phyloP scores from a whole-genome alignment of 2,329 filamentous ascomycete species.

The Fusarium paranaense region DNA sequence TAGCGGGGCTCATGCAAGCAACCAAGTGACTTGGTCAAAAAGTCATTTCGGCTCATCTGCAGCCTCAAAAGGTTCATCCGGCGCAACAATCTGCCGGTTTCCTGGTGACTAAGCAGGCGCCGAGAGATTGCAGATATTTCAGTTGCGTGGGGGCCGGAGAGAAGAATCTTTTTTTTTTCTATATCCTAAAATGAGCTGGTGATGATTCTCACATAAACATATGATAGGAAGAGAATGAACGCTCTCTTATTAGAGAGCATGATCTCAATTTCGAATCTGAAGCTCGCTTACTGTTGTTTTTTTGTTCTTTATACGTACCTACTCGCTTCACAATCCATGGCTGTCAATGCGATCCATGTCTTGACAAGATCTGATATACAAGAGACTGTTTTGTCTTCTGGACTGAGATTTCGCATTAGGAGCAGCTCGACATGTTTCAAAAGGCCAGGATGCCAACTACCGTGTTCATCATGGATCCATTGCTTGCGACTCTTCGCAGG shows the following conservation, averaged over 20 bases:
- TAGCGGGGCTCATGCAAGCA: conserved; percentile 30
- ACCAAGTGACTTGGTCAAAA: conserved; percentile 19
- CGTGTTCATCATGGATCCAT: neutral
- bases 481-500: neutral
- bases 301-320: conserved; percentile 2
- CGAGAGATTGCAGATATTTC: conserved; percentile 34
- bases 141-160: conserved; percentile 17
- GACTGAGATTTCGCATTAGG: neutral
- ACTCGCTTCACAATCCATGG: neutral
- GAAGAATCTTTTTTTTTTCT: conserved; percentile 45
- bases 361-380: neutral
- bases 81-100: conserved; percentile 41
- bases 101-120: conserved; percentile 43
- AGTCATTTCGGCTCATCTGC: conserved; percentile 16
- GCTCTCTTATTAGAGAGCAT: conserved; percentile 63
- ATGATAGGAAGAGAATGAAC: conserved; percentile 79
- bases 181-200: conserved; percentile 61
- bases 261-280: conserved; percentile 75
- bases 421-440: neutral
- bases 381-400: neutral
- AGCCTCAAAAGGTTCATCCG: conserved; percentile 21
- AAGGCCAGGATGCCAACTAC: neutral
- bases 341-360: neutral
- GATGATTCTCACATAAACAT: conserved; percentile 69
- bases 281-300: conserved; percentile 50